Conservation (phyloP, 176 grass and related monocot species). For the Avena eriantha region DNA sequence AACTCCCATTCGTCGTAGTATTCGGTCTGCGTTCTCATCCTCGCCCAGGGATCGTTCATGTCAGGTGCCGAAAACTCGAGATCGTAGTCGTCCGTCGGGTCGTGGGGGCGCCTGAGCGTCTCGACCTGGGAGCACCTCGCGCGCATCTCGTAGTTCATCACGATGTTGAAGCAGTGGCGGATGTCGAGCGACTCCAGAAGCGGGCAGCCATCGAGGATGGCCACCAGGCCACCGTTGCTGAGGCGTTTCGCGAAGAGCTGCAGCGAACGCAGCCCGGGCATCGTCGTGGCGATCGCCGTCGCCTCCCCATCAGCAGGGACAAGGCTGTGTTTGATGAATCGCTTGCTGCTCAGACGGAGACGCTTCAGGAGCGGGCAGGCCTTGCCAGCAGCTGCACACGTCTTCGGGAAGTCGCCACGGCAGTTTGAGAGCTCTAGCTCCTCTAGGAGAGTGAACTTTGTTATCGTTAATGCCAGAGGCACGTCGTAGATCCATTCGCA, state of each 20-base stretch:
- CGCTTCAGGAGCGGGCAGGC: slow-evolving; percentile 10
- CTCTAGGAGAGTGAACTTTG: slow-evolving; percentile 30
- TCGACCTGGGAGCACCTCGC: neutral
- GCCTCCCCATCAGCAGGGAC: slow-evolving; percentile 4
- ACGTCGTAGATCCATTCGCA: neutral
- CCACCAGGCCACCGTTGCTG: neutral
- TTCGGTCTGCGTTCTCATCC: neutral
- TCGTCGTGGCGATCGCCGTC: neutral
- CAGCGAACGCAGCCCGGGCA: slow-evolving; percentile 1
- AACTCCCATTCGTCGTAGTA: slow-evolving; percentile 8
- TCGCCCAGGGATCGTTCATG: neutral
- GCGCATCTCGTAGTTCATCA: neutral
- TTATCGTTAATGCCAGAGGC: neutral
- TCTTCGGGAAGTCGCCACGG: neutral
- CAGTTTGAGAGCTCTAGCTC: slow-evolving; percentile 39
- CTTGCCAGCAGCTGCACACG: neutral
- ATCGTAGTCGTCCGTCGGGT: slow-evolving; percentile 11
- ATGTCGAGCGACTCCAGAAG: slow-evolving; percentile 30
- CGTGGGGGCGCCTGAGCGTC: neutral
- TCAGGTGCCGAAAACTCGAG: neutral
- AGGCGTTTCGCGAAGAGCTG: slow-evolving; percentile 37
- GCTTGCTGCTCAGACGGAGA: neutral
- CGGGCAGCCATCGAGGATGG: slow-evolving; percentile 18
- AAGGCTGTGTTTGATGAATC: neutral
- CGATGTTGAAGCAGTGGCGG: slow-evolving; percentile 35